phyloP scores from a whole-genome alignment of 1,139 yeast species.

The Scheffersomyces illinoinensis region DNA sequence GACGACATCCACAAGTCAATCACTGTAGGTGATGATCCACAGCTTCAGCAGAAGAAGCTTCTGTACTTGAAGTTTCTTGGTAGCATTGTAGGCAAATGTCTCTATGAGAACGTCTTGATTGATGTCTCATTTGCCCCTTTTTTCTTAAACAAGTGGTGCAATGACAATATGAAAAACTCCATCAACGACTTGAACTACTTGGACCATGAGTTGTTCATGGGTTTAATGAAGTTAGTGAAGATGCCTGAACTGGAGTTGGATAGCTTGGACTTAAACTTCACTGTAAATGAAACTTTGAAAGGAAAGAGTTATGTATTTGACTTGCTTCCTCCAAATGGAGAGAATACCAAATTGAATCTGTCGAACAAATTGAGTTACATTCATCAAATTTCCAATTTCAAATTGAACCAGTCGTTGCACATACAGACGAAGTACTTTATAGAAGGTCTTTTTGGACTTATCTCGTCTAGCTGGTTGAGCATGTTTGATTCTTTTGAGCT shows the following conservation, averaged over 20 bases:
- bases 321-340: slow-evolving; percentile 60
- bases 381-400: slow-evolving; percentile 76
- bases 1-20: slow-evolving; percentile 50
- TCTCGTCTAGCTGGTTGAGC: slow-evolving; percentile 72
- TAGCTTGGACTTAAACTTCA: slow-evolving; percentile 64
- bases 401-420: slow-evolving; percentile 62
- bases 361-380: slow-evolving; percentile 71
- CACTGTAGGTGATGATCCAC: slow-evolving; percentile 23
- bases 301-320: slow-evolving; percentile 48
- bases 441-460: slow-evolving; percentile 67
- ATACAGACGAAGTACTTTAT: slow-evolving; percentile 66
- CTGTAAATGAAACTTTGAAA: slow-evolving; percentile 50
- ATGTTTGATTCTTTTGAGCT: slow-evolving; percentile 85
- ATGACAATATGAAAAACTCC: slow-evolving; percentile 46
- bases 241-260: slow-evolving; percentile 60
- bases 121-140: slow-evolving; percentile 88
- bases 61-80: slow-evolving; percentile 67
- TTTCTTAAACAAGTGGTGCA: slow-evolving; percentile 73
- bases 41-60: slow-evolving; percentile 33
- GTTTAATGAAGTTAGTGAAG: slow-evolving; percentile 60
- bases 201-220: slow-evolving; percentile 68
- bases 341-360: slow-evolving; percentile 53
- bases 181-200: slow-evolving; percentile 77
- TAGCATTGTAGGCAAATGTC: slow-evolving; percentile 80
- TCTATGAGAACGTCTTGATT: slow-evolving; percentile 80